Conservation (phyloP, 1,284 basidiomycete species). For the Phellopilus nigrolimitatus region DNA sequence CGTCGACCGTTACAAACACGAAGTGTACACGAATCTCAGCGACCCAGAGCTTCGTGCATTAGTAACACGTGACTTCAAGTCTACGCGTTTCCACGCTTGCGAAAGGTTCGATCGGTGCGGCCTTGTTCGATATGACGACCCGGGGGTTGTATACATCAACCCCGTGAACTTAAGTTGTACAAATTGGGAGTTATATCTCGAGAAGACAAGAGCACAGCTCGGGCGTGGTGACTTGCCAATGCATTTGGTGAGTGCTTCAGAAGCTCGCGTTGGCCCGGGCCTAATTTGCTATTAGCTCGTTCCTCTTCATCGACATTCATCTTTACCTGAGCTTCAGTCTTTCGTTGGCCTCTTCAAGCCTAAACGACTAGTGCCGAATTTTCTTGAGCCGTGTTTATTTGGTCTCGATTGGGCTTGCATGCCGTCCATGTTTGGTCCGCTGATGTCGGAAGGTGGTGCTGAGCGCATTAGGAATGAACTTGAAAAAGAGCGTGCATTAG, state of each 20-base stretch:
- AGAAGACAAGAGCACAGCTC: constrained; percentile 41
- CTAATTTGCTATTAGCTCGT: constrained; percentile 53
- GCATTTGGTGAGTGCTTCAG: constrained; percentile 46
- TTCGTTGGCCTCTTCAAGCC: constrained; percentile 82
- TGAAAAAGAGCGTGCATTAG: not conserved
- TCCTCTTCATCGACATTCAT: constrained; percentile 80
- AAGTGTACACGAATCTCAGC: constrained; percentile 53
- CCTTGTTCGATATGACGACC: constrained; percentile 46
- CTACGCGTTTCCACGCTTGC: constrained; percentile 87
- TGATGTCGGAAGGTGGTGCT: constrained; percentile 16
- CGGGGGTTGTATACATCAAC: constrained; percentile 69
- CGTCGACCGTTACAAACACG: constrained; percentile 81
- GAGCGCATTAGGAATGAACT: constrained; percentile 16
- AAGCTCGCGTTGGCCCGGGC: not conserved
- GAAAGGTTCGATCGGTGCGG: constrained; percentile 77
- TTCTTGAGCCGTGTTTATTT: constrained; percentile 54
- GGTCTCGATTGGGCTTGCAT: constrained; percentile 71
- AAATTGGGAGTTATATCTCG: constrained; percentile 60
- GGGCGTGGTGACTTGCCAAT: constrained; percentile 43
- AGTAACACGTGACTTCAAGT: constrained; percentile 53
- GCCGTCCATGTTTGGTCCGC: constrained; percentile 53
- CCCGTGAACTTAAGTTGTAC: constrained; percentile 58
- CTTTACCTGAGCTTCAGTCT: constrained; percentile 75
- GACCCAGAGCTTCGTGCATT: constrained; percentile 65
- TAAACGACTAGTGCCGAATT: constrained; percentile 71